These are phyloP conservation scores for Termitomyces sp. DNA, from an alignment of 768 basidiomycete species.

Conservation along the genomic window DNA sequence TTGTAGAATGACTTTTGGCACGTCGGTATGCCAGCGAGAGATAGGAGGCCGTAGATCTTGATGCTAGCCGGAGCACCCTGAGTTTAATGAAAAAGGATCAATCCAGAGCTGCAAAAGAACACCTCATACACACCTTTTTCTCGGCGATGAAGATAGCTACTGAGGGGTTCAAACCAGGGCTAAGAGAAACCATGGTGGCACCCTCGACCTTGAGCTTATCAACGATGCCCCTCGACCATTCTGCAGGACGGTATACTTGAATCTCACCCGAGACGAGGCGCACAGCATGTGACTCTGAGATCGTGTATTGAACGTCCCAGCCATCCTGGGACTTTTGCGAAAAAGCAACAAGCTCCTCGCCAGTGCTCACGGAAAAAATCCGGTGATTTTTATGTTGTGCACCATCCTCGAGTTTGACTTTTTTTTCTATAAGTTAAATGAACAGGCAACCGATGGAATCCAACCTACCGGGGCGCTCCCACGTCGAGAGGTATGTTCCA, in stretches of 20 bases:
- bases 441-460: background rate
- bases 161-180: slow-evolving; percentile 80
- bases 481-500: slow-evolving; percentile 90
- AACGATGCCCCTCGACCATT: slow-evolving; percentile 73
- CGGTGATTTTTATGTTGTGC: slow-evolving; percentile 91
- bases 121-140: slow-evolving; percentile 62
- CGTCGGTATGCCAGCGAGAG: slow-evolving; percentile 56
- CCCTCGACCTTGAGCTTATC: slow-evolving; percentile 84
- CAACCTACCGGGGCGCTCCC: slow-evolving; percentile 78
- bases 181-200: slow-evolving; percentile 68
- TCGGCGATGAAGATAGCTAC: slow-evolving; percentile 92
- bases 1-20: slow-evolving; percentile 94
- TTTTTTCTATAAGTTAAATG: background rate
- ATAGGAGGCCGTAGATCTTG: slow-evolving; percentile 72
- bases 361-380: slow-evolving; percentile 81
- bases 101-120: background rate
- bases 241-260: slow-evolving; percentile 77
- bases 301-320: slow-evolving; percentile 90
- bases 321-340: slow-evolving; percentile 87
- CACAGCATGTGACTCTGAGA: slow-evolving; percentile 82
- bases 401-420: slow-evolving; percentile 85
- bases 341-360: slow-evolving; percentile 83
- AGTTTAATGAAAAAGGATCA: background rate
- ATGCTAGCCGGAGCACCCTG: slow-evolving; percentile 86
- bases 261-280: slow-evolving; percentile 77